phyloP scores from a whole-genome alignment of 495 filamentous ascomycete genomes.

The Trichoderma virens region DNA sequence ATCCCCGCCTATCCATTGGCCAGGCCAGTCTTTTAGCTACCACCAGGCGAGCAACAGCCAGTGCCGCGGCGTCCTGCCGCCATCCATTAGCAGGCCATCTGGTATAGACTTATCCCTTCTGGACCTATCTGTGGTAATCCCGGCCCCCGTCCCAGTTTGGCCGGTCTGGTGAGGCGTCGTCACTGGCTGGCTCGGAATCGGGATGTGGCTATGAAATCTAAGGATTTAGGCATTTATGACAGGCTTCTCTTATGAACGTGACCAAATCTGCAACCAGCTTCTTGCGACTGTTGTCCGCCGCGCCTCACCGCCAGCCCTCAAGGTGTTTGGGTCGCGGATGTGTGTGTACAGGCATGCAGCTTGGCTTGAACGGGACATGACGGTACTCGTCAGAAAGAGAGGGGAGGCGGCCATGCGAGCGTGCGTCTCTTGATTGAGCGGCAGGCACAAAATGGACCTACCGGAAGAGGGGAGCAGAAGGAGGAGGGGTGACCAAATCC shows the following conservation, averaged over 20 bases:
- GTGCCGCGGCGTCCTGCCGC: background rate
- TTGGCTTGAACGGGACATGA: background rate
- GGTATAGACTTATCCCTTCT: background rate
- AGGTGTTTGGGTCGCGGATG: background rate
- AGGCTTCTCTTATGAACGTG: background rate
- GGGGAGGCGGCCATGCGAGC: background rate
- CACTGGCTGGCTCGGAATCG: background rate
- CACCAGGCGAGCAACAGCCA: conserved; percentile 1
- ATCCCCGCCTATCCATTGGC: background rate
- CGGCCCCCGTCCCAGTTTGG: background rate
- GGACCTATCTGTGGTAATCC: background rate
- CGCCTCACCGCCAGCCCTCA: background rate
- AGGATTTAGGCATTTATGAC: background rate
- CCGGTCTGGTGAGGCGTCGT: background rate
- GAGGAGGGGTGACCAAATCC: background rate
- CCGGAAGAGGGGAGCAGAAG: background rate
- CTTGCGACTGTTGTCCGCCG: background rate
- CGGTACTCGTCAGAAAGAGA: background rate
- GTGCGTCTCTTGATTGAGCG: background rate
- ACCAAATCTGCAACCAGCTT: background rate
- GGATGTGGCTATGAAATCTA: background rate
- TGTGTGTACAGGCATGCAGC: background rate
- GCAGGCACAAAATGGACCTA: background rate
- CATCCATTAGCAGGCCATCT: background rate
- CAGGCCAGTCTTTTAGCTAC: background rate